These are phyloP conservation scores for Paecilomyces formosus DNA, from an alignment of 2,329 filamentous ascomycete species.

Conservation along the genomic window DNA sequence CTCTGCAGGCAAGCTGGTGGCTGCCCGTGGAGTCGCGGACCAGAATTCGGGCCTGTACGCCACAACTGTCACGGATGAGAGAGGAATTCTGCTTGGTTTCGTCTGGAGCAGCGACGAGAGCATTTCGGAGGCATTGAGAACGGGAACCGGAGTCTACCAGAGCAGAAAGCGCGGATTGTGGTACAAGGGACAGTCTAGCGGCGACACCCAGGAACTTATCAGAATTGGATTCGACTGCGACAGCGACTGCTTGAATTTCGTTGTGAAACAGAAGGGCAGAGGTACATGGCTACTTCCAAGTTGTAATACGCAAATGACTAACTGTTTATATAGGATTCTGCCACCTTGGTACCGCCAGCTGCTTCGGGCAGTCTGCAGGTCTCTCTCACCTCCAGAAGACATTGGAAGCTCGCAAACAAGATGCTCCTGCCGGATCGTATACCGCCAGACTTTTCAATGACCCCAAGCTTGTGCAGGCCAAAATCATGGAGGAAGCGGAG, in stretches of 20 bases:
- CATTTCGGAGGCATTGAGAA: slow-evolving; percentile 75
- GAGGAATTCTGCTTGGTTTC: slow-evolving; percentile 73
- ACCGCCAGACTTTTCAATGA: slow-evolving; percentile 90
- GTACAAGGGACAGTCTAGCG: slow-evolving; percentile 94
- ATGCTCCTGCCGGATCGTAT: slow-evolving; percentile 84
- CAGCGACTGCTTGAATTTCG: slow-evolving; percentile 82
- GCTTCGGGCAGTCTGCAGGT: slow-evolving; percentile 79
- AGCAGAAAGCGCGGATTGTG: slow-evolving; percentile 91
- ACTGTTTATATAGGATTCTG: slow-evolving; percentile 59
- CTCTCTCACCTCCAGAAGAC: slow-evolving; percentile 83
- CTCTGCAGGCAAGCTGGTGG: slow-evolving; percentile 62
- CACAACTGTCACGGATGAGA: slow-evolving; percentile 85
- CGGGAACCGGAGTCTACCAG: slow-evolving; percentile 82
- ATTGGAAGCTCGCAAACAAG: slow-evolving; percentile 69
- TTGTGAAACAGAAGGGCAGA: slow-evolving; percentile 80
- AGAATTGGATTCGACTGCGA: slow-evolving; percentile 86
- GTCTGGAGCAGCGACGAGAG: slow-evolving; percentile 94
- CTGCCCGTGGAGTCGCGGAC: slow-evolving; percentile 71
- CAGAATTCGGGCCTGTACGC: slow-evolving; percentile 75
- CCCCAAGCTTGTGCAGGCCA: slow-evolving; percentile 78
- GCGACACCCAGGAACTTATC: slow-evolving; percentile 84
- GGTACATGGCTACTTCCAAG: slow-evolving; percentile 33
- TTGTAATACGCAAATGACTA: slow-evolving; percentile 6
- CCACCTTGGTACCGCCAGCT: slow-evolving; percentile 84
- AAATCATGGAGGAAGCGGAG: slow-evolving; percentile 97